Percentiles rank a stretch among this genome's conserved stretches.
phyloP scores from a whole-genome alignment of 805 yeast genomes.

The fission yeast (Schizosaccharomyces pombe) region DNA sequence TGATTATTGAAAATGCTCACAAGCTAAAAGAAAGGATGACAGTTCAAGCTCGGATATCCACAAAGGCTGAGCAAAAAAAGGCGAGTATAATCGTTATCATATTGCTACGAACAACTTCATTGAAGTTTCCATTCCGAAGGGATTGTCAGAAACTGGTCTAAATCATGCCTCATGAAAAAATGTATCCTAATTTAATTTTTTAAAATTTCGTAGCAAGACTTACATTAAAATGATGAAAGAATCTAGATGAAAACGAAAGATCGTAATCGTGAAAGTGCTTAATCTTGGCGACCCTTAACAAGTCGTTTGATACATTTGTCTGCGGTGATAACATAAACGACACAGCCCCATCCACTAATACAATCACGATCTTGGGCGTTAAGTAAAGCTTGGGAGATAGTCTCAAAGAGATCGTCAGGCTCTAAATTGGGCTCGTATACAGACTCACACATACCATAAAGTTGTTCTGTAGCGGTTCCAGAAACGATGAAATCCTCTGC shows the following conservation, averaged over 20 bases:
- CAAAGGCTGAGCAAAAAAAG: no score
- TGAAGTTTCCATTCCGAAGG: no score
- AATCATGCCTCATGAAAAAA: no score
- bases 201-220: no score
- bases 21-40: no score
- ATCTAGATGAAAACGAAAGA: background rate
- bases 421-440: constrained; percentile 81
- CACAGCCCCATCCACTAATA: constrained; percentile 94
- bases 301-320: constrained; percentile 74
- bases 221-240: no score
- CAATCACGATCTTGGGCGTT: constrained; percentile 96
- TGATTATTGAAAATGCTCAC: no score
- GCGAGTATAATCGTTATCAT: no score
- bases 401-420: constrained; percentile 88
- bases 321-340: constrained; percentile 74
- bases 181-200: no score
- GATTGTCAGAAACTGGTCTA: no score
- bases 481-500: constrained; percentile 85
- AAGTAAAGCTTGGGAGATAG: constrained; percentile 76
- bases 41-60: no score
- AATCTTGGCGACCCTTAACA: constrained; percentile 90
- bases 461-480: constrained; percentile 92
- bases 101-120: no score
- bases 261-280: constrained; percentile 10
- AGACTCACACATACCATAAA: constrained; percentile 96